Conservation (phyloP, 257 asterid species). For the Primulina tabacum region DNA sequence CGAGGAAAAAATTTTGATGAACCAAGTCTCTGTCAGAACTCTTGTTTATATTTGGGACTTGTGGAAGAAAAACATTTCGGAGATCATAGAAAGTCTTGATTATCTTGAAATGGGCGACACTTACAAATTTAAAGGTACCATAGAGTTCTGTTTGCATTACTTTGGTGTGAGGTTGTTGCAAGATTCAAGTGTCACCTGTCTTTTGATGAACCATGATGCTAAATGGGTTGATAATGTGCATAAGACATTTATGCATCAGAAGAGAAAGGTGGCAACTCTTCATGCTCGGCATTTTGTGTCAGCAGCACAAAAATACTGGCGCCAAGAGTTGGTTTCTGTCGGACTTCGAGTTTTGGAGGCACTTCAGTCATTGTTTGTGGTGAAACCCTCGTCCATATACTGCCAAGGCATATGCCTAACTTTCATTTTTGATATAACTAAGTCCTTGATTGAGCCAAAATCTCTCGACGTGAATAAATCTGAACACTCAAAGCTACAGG, state of each 20-base stretch:
- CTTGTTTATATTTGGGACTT: constrained; percentile 47
- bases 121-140: constrained; percentile 3
- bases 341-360: constrained; percentile 45
- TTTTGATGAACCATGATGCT: constrained; percentile 47
- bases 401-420: constrained; percentile 35
- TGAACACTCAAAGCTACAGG: constrained; percentile 18
- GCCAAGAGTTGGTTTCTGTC: constrained; percentile 31
- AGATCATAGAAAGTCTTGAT: constrained; percentile 34
- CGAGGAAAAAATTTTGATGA: constrained; percentile 27
- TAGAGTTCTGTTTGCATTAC: constrained; percentile 38
- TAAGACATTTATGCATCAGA: constrained; percentile 20
- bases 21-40: constrained; percentile 36
- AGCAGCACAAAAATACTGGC: constrained; percentile 45
- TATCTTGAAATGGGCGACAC: constrained; percentile 24
- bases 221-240: constrained; percentile 44
- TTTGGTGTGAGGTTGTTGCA: constrained; percentile 47
- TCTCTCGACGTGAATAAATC: constrained; percentile 16
- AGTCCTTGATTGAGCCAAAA: constrained; percentile 29
- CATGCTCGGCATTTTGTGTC: constrained; percentile 40
- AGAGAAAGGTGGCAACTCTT: constrained; percentile 20
- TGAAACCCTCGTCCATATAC: constrained; percentile 19
- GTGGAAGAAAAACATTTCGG: constrained; percentile 30
- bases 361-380: constrained; percentile 29
- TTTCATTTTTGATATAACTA: constrained; percentile 32
- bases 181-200: constrained; percentile 17